These are phyloP conservation scores for Dioscorea alata DNA, from an alignment of 106 monocot species.

Conservation along the genomic window DNA sequence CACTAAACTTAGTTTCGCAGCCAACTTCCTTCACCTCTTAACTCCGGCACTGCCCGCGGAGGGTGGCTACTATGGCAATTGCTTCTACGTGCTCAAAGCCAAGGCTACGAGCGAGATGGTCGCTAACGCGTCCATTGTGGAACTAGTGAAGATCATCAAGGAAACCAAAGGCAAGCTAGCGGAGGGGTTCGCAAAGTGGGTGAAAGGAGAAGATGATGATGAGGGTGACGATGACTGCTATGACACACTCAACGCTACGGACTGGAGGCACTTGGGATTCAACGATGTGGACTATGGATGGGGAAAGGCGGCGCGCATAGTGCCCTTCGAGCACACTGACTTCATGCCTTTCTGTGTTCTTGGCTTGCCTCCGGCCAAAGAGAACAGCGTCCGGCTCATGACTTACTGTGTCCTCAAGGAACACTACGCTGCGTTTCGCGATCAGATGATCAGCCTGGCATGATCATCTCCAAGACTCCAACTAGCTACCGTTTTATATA, in stretches of 20 bases:
- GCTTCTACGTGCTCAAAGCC: constrained; percentile 22
- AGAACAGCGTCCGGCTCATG: neutral
- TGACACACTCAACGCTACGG: too few relatives aligned
- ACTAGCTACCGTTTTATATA: too few relatives aligned
- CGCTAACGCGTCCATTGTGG: constrained; percentile 15
- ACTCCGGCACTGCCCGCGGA: constrained; percentile 6
- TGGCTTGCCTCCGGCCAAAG: neutral
- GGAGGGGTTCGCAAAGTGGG: constrained; percentile 19
- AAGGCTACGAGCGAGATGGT: constrained; percentile 13
- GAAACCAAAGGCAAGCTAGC: constrained; percentile 23
- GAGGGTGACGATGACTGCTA: too few relatives aligned
- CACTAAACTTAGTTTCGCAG: constrained; percentile 18
- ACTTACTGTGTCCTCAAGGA: neutral
- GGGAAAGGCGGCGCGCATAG: constrained; percentile 21
- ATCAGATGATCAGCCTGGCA: neutral
- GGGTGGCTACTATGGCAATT: constrained; percentile 41
- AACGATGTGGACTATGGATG: constrained; percentile 31
- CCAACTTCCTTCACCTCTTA: constrained; percentile 21
- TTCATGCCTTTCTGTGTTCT: neutral
- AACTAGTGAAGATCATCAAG: constrained; percentile 18
- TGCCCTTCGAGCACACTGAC: neutral
- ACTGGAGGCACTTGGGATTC: too few relatives aligned
- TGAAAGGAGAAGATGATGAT: constrained; percentile 14
- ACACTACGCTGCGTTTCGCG: neutral
- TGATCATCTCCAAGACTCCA: too few relatives aligned